phyloP scores from a whole-genome alignment of 371 early-diverging fungal species.

The Cladochytrium tenue region DNA sequence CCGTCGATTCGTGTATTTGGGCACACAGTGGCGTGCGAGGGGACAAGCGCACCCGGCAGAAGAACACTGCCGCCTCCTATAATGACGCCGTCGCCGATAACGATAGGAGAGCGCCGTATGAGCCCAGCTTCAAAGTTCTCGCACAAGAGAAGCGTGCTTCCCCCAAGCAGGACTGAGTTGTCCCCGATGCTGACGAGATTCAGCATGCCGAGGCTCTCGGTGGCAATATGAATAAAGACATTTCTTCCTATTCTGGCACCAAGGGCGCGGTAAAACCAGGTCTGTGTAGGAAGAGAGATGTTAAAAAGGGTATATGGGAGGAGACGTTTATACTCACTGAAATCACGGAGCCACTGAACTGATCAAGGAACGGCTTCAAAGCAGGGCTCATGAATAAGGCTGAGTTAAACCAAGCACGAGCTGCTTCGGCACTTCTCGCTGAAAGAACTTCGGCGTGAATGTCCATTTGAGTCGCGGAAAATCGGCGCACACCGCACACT shows the following conservation, averaged over 20 bases:
- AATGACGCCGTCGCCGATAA: slow-evolving; percentile 1
- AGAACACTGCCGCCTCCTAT: slow-evolving; percentile 3
- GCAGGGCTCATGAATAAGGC: not conserved
- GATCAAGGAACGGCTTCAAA: slow-evolving; percentile 1
- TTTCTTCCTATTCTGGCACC: slow-evolving; percentile 3
- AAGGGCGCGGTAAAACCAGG: slow-evolving; percentile 10
- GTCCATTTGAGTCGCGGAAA: not conserved
- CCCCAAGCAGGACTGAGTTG: not conserved
- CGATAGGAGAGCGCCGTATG: slow-evolving; percentile 1
- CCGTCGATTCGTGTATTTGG: not conserved
- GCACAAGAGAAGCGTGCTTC: not conserved
- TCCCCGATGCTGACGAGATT: slow-evolving; percentile 3
- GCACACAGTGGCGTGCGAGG: not conserved
- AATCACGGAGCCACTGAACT: not conserved
- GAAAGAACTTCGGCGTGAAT: slow-evolving; percentile 4
- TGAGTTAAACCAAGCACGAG: not conserved
- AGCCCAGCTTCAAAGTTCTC: not conserved
- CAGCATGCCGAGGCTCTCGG: slow-evolving; percentile 3
- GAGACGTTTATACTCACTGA: not conserved
- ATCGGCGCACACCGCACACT: not conserved
- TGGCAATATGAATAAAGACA: slow-evolving; percentile 1
- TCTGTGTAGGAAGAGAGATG: not conserved
- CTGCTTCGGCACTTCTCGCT: not conserved
- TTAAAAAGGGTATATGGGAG: not conserved
- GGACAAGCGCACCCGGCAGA: slow-evolving; percentile 3